Evolutionary conservation across 257 asterid species (phyloP).

Genomic region (Penstemon davidsonii): DNA sequence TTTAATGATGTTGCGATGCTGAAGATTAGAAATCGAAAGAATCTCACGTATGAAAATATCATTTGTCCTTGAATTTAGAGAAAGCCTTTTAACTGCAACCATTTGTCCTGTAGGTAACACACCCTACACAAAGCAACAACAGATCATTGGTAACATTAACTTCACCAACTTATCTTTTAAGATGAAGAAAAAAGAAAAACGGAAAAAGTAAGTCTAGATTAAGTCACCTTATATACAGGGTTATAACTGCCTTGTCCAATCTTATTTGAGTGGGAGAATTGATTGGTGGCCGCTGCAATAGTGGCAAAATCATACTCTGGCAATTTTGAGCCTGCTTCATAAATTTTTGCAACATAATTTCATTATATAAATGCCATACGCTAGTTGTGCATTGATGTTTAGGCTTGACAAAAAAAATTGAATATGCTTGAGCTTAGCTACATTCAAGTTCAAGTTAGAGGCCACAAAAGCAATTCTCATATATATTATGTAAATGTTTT

Average conservation of each 20-base stretch:
- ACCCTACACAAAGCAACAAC: too few relatives aligned
- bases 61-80: background rate
- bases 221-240: constrained; percentile 21
- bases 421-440: background rate
- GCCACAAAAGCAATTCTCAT: background rate
- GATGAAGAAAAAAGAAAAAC: background rate
- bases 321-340: background rate
- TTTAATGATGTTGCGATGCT: background rate
- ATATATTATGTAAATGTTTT: background rate
- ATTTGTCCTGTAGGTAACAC: constrained; percentile 16
- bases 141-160: background rate
- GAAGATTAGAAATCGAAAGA: constrained; percentile 17
- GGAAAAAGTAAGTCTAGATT: too few relatives aligned
- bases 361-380: background rate
- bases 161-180: constrained; percentile 11
- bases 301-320: constrained; percentile 21
- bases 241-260: background rate
- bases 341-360: too few relatives aligned
- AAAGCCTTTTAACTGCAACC: constrained; percentile 20
- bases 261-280: constrained; percentile 22
- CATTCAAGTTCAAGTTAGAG: background rate
- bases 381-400: background rate
- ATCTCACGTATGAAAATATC: constrained; percentile 25
- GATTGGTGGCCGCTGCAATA: constrained; percentile 28
- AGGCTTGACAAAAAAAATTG: background rate